These are phyloP conservation scores for Sporisorium exsertum DNA, from an alignment of 1,284 basidiomycete species.

Conservation along the genomic window DNA sequence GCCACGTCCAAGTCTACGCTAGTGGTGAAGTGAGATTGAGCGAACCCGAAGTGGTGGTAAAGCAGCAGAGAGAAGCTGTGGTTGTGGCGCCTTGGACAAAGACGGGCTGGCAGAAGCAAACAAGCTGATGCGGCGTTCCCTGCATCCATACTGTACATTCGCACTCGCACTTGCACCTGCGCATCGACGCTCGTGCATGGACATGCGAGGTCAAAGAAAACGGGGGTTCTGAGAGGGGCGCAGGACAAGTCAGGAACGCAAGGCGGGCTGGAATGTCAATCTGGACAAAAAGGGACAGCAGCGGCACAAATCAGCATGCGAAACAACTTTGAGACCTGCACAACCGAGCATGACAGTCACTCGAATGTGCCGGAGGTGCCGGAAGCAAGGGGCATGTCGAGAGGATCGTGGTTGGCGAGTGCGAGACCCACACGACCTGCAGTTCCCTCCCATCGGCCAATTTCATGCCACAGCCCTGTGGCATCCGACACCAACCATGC, in stretches of 20 bases:
- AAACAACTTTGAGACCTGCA: constrained; percentile 2
- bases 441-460: not conserved
- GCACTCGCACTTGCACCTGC: not conserved
- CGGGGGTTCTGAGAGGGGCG: not conserved
- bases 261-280: not conserved
- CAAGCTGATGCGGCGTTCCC: not conserved
- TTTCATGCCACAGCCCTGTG: not conserved
- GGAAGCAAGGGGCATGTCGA: constrained; percentile 6
- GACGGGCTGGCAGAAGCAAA: constrained; percentile 8
- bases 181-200: not conserved
- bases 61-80: not conserved
- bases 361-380: not conserved
- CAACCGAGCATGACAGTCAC: constrained; percentile 6
- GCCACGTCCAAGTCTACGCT: not conserved
- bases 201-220: not conserved
- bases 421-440: not conserved
- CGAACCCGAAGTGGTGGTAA: constrained; percentile 3
- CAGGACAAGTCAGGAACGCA: not conserved
- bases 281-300: not conserved
- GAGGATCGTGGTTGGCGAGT: too few species aligned
- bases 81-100: not conserved
- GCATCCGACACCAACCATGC: not conserved
- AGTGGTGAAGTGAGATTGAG: not conserved
- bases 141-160: not conserved
- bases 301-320: not conserved